Evolutionary conservation across 2,329 filamentous ascomycete species (phyloP).

Genomic region (Basipetospora sp.): DNA sequence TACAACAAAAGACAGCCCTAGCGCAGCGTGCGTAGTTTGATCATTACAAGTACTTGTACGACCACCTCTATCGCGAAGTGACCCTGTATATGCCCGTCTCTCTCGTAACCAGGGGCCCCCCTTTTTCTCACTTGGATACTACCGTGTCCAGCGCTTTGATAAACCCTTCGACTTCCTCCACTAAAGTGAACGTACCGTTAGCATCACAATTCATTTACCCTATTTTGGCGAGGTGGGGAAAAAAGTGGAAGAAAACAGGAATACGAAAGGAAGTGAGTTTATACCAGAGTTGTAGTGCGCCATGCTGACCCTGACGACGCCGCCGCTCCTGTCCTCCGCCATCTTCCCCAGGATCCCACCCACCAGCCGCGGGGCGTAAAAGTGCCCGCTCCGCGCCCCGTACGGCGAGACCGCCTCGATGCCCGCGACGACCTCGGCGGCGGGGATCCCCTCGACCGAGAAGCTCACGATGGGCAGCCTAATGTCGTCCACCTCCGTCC

Average conservation of each 20-base stretch:
- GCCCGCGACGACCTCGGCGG: slow-evolving; percentile 43
- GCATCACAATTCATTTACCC: not conserved
- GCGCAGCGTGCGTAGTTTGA: too few relatives aligned
- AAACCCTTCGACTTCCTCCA: slow-evolving; percentile 40
- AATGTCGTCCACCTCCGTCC: slow-evolving; percentile 28
- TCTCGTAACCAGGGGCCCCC: too few relatives aligned
- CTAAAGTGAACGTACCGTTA: slow-evolving; percentile 22
- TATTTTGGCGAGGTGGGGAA: too few relatives aligned
- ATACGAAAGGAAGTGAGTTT: too few relatives aligned
- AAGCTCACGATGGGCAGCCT: slow-evolving; percentile 57
- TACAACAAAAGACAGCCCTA: too few relatives aligned
- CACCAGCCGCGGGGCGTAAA: slow-evolving; percentile 51
- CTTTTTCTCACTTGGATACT: slow-evolving; percentile 3
- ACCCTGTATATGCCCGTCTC: too few relatives aligned
- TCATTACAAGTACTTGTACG: too few relatives aligned
- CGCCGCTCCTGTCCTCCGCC: slow-evolving; percentile 31
- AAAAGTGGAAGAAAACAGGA: slow-evolving; percentile 10
- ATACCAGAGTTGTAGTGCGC: slow-evolving; percentile 59
- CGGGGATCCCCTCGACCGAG: slow-evolving; percentile 39
- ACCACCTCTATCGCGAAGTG: too few relatives aligned
- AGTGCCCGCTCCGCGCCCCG: slow-evolving; percentile 52
- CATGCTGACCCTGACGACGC: slow-evolving; percentile 55
- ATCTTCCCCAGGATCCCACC: slow-evolving; percentile 40
- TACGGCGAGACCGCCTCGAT: slow-evolving; percentile 44
- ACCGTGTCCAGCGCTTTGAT: slow-evolving; percentile 36